Conservation (phyloP, 352 stramenopile genomes). For the Pythium dissimile region DNA sequence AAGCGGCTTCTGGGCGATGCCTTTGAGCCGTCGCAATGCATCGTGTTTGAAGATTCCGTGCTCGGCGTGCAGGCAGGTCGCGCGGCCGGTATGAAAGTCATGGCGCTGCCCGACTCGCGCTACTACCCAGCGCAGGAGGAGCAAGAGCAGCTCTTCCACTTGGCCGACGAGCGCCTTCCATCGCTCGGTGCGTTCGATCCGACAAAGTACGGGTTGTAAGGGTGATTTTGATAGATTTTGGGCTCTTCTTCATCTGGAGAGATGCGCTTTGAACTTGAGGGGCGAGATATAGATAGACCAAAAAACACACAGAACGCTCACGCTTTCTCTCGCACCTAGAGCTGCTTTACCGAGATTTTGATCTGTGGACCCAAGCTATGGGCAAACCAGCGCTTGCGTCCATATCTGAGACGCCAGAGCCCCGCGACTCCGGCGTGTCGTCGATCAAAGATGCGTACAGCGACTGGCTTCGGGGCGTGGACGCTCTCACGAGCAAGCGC, state of each 20-base stretch:
- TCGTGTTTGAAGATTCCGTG: constrained; percentile 80
- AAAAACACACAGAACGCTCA: no score
- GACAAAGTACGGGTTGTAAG: constrained; percentile 23
- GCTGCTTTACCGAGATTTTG: no score
- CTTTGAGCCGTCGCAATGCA: constrained; percentile 39
- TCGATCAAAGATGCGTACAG: constrained; percentile 16
- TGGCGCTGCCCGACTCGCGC: constrained; percentile 67
- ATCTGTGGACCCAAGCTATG: no score
- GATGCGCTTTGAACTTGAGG: no score
- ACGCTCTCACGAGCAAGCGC: constrained; percentile 19
- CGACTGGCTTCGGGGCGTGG: constrained; percentile 16
- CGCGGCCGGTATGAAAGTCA: constrained; percentile 59
- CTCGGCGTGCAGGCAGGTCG: constrained; percentile 63
- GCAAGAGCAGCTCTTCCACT: constrained; percentile 40
- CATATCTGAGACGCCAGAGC: not conserved
- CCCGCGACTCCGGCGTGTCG: not conserved
- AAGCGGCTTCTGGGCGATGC: constrained; percentile 45
- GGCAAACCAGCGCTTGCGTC: not conserved
- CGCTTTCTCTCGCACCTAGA: no score
- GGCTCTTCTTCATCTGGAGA: no score
- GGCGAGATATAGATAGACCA: constrained; percentile 14
- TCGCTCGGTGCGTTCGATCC: constrained; percentile 56
- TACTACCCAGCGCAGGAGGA: constrained; percentile 51
- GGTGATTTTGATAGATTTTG: no score
- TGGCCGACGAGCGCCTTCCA: constrained; percentile 62